Evolutionary conservation across 2,329 filamentous ascomycete species (phyloP), one percentile per base, ranked within the genome.

Genomic region (Metarhizium guizhouense): DNA sequence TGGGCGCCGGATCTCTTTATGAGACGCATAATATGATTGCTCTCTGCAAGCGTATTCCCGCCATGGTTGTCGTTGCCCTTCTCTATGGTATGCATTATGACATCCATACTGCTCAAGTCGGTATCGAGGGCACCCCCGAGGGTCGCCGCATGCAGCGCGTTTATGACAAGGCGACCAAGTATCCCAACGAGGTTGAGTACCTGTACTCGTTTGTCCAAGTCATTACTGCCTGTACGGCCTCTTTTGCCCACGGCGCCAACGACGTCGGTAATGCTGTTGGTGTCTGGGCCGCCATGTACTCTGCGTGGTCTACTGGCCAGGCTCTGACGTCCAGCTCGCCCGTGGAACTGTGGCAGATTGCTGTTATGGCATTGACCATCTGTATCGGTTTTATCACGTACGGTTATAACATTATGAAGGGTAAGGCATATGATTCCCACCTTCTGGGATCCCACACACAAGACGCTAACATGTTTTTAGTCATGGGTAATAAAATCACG

Each of bases 401-500:
- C 64, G 87, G 87, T 10, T 90, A 90, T 75, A 90, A 90, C 76
- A 90, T 90, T 73, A 90, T 90, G 86, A 89, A 88, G 74, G 83
- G 81, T 83, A 72, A 69, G 78, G 60, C 11, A 6, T 7, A 36
- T 13, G n/a, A 20, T 30, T 25, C 8, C 51, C 32, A 13, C 34
- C n/a, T 8, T 8, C 6, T 10, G 11, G 4, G 13, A 5, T 25
- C 14, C 55, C 5, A 18, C 34, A 47, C 6, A 10, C 14, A 40
- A 13, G 13, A 0, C 11, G 14, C 38, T 40, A 11, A 40, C 38
- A 40, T 40, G 29, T 51, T 7, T 34, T 61, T 2, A 84, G 84
- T 88, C 70, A 90, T 90, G 86, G 87, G 87, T 54, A 91, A 90
- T 78, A 87, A 87, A 72, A 84, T 88, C 68, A 89, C 86, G 56